Base-by-base conservation (phyloP, 1,284 basidiomycete species). In the Ceratobasidium sp. region DNA sequence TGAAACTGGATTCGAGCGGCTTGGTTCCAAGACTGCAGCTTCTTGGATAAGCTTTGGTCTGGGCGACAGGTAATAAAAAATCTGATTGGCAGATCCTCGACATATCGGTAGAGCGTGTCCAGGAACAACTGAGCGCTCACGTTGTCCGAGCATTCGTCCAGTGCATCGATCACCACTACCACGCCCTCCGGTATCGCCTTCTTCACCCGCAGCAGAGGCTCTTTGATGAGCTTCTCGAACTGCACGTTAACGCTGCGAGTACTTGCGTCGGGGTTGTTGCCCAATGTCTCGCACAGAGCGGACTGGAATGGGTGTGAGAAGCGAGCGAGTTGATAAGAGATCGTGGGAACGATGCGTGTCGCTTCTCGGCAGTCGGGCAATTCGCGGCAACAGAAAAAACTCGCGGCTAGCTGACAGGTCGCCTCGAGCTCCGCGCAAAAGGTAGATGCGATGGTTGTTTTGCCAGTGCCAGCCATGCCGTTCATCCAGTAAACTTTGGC, bases 371-470 rank as follows among this genome's bases (percentile, higher is more conserved):
- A n/a, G n/a, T n/a, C n/a, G n/a, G n/a, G n/a, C 27, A 48, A 5
- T 54, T 30, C 35, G 7, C 48, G 66, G 7, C 30, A 62, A 33
- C 59, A 62, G 59, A 62, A 62, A 35, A 62, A 62, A 35, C 59
- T 62, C 6, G 59, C 59, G 10, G 30, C 59, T 38, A 41, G 59
- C n/a, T 41, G 59, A 62, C n/a, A 14, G 6, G 59, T 16, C 3
- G 10, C 33, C 20, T 67, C 38, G 23, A 74, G 75, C 2, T 74
- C 41, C 3, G 79, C 55, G 27, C 81, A 80, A 2, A 82, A 62
- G 2, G 82, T 81, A 65, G 78, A 62, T 23, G 82, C 81, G 44
- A 82, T 81, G 7, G 81, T 81, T 8, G 81, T n/a, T n/a, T n/a
- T n/a, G n/a, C n/a, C n/a, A n/a, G n/a, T n/a, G n/a, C n/a, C n/a